These are phyloP conservation scores for Anisodus acutangulus DNA, from an alignment of 257 asterid genomes.

Conservation along the genomic window DNA sequence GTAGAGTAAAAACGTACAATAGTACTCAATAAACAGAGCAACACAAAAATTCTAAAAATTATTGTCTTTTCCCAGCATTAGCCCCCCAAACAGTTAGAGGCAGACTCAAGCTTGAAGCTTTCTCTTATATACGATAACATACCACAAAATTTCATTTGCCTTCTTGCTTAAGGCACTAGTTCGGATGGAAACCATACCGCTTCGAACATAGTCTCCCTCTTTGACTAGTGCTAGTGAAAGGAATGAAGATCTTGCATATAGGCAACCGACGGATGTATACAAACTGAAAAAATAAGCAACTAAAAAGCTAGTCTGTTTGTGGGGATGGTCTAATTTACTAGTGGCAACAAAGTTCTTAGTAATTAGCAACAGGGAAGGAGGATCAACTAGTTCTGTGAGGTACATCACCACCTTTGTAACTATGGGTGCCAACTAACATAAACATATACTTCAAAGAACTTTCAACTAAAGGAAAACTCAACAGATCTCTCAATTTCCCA, in stretches of 20 bases:
- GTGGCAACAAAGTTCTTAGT: background rate
- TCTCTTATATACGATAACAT: background rate
- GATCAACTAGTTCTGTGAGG: slow-evolving; percentile 13
- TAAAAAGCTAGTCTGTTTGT: background rate
- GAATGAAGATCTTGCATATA: background rate
- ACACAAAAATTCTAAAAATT: background rate
- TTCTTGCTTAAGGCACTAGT: background rate
- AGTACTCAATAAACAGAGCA: background rate
- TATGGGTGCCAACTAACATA: background rate
- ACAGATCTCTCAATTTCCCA: background rate
- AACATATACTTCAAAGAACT: too few species aligned
- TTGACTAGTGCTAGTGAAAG: background rate
- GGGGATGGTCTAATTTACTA: slow-evolving; percentile 7
- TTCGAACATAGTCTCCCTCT: background rate
- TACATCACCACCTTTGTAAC: background rate
- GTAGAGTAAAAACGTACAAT: background rate
- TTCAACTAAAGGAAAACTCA: background rate
- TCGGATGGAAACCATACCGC: background rate
- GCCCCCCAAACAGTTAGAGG: background rate
- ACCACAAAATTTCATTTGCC: background rate
- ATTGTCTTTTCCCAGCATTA: background rate
- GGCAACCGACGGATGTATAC: background rate
- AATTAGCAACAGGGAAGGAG: background rate
- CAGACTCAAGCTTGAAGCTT: background rate
- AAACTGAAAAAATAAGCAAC: background rate